Conservation (phyloP, 176 grass and related monocot genomes). For the Cocos nucifera region DNA sequence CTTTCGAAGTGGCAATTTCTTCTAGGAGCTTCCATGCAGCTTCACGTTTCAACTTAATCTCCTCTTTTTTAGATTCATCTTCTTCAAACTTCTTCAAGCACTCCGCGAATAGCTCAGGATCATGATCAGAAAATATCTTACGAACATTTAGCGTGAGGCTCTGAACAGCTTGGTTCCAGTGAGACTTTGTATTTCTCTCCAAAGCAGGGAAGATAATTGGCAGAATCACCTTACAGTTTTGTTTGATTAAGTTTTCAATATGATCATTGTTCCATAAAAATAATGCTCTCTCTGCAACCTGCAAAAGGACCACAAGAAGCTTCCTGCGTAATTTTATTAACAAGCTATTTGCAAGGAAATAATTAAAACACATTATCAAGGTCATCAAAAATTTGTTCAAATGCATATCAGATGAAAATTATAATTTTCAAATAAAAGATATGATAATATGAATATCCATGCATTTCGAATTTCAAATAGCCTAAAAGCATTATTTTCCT, state of each 20-base stretch:
- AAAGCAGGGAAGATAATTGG: slow-evolving; percentile 91
- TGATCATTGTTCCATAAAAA: slow-evolving; percentile 99
- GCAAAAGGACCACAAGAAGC: not conserved
- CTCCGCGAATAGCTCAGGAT: slow-evolving; percentile 54
- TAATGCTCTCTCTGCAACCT: slow-evolving; percentile 92
- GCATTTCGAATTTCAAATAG: too few species aligned
- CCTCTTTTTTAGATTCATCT: slow-evolving; percentile 58
- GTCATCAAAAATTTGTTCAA: too few species aligned
- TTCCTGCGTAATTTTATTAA: too few species aligned
- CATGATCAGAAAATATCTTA: slow-evolving; percentile 87
- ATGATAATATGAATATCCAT: too few species aligned
- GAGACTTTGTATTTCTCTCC: slow-evolving; percentile 56
- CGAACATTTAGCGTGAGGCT: slow-evolving; percentile 82
- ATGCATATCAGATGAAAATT: too few species aligned
- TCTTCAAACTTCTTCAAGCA: slow-evolving; percentile 63
- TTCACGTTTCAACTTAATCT: slow-evolving; percentile 51
- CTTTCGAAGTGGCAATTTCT: slow-evolving; percentile 52
- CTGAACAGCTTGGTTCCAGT: slow-evolving; percentile 93
- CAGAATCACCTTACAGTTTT: slow-evolving; percentile 82
- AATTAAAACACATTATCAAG: too few species aligned
- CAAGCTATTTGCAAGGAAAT: too few species aligned
- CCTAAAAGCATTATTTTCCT: too few species aligned
- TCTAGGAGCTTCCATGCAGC: slow-evolving; percentile 64
- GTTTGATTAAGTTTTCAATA: slow-evolving; percentile 87
- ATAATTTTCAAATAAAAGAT: too few species aligned